These are phyloP conservation scores for Aspergillus egyptiacus DNA, from an alignment of 495 filamentous ascomycete genomes.

Conservation along the genomic window DNA sequence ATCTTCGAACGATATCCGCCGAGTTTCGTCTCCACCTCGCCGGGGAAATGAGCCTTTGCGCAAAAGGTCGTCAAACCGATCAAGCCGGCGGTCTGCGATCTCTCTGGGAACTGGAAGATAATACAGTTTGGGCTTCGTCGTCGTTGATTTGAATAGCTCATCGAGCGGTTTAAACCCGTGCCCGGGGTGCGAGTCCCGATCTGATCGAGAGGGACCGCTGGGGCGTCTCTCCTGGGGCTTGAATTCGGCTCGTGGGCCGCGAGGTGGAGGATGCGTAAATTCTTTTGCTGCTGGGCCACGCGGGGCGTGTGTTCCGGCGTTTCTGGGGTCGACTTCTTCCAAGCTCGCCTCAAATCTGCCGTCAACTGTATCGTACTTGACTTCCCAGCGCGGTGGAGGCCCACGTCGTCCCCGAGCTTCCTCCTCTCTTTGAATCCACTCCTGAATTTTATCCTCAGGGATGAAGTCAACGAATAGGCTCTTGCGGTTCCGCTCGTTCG, in stretches of 20 bases:
- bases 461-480: slow-evolving; percentile 87
- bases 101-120: slow-evolving; percentile 49
- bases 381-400: slow-evolving; percentile 58
- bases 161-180: slow-evolving; percentile 57
- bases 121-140: slow-evolving; percentile 64
- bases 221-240: slow-evolving; percentile 20
- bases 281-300: slow-evolving; percentile 20
- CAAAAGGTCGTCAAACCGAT: slow-evolving; percentile 51
- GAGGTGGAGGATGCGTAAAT: slow-evolving; percentile 31
- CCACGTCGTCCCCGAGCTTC: slow-evolving; percentile 41
- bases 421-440: slow-evolving; percentile 72
- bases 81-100: slow-evolving; percentile 57
- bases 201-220: slow-evolving; percentile 14
- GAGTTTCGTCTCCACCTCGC: slow-evolving; percentile 56
- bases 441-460: slow-evolving; percentile 62
- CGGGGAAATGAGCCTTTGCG: slow-evolving; percentile 40
- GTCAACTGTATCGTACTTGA: slow-evolving; percentile 56
- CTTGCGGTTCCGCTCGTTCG: slow-evolving; percentile 78
- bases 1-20: slow-evolving; percentile 75
- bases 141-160: slow-evolving; percentile 56
- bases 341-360: slow-evolving; percentile 53
- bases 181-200: slow-evolving; percentile 25
- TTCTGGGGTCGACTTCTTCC: slow-evolving; percentile 40
- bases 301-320: slow-evolving; percentile 19
- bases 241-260: slow-evolving; percentile 31